Evolutionary conservation across 2,329 filamentous ascomycete genomes (phyloP).

Genomic region (Aspergillus niger): DNA sequence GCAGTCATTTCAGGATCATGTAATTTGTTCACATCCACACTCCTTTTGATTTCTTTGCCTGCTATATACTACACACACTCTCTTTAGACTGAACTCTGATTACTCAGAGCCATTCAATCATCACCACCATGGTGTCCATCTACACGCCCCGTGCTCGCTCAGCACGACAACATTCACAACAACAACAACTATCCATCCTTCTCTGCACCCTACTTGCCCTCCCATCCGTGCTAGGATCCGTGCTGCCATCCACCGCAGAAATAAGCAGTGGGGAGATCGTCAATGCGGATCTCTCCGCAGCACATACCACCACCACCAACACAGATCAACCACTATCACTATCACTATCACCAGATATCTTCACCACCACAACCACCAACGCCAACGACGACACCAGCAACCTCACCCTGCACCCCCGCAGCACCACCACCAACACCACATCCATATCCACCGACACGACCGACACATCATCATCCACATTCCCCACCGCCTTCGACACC

Average conservation of each 20-base stretch:
- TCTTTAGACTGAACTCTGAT: too few relatives aligned
- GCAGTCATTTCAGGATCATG: not conserved
- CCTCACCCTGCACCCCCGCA: not conserved
- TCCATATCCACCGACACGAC: slow-evolving; percentile 16
- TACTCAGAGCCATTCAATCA: not conserved
- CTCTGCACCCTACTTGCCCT: not conserved
- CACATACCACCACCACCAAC: not conserved
- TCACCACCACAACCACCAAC: not conserved
- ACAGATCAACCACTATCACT: not conserved
- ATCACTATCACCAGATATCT: not conserved
- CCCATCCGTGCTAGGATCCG: slow-evolving; percentile 3
- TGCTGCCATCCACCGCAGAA: slow-evolving; percentile 1
- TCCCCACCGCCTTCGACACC: slow-evolving; percentile 69
- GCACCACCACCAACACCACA: not conserved
- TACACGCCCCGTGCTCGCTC: not conserved
- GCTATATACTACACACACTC: not conserved
- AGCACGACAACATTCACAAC: not conserved
- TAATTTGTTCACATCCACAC: not conserved
- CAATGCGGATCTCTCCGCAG: not conserved
- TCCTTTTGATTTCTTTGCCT: not conserved
- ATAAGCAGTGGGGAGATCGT: slow-evolving; percentile 11
- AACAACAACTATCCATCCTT: not conserved
- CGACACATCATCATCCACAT: not conserved
- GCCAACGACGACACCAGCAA: not conserved
- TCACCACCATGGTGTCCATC: slow-evolving; percentile 5